phyloP scores from a whole-genome alignment of 129 eudicot species.

The Flaveria brownii region DNA sequence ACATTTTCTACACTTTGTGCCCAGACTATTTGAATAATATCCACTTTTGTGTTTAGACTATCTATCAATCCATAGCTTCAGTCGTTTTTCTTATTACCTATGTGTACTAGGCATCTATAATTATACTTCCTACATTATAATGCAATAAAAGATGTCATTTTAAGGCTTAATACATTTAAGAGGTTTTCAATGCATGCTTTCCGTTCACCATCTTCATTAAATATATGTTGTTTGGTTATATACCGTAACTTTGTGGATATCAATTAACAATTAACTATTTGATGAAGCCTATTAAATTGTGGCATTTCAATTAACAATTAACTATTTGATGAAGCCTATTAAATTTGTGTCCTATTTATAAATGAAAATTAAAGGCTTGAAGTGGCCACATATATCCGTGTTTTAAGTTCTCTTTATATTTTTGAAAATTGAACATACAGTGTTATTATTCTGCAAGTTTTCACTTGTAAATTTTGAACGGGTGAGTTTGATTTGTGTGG shows the following conservation, averaged over 20 bases:
- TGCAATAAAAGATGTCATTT: background rate
- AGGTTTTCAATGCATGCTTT: background rate
- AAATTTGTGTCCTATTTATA: no score
- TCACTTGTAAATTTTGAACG: background rate
- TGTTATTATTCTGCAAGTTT: background rate
- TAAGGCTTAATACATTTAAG: background rate
- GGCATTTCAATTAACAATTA: no score
- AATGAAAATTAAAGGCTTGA: no score
- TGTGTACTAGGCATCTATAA: no score
- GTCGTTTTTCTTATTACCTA: no score
- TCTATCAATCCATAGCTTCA: no score
- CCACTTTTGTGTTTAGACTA: no score
- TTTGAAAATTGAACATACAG: background rate
- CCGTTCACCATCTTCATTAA: background rate
- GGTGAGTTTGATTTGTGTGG: background rate
- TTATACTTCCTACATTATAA: no score
- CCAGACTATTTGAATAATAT: no score
- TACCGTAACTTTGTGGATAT: background rate
- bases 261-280: background rate
- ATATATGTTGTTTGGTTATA: background rate
- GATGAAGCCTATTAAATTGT: background rate
- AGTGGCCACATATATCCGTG: no score
- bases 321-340: no score
- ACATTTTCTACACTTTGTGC: no score
- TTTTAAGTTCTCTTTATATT: background rate